A percentile compares a stretch with the other conserved stretches of the same genome.
Conservation (phyloP, 2,329 filamentous ascomycete genomes). For the Magnaporthiopsis incrustans region DNA sequence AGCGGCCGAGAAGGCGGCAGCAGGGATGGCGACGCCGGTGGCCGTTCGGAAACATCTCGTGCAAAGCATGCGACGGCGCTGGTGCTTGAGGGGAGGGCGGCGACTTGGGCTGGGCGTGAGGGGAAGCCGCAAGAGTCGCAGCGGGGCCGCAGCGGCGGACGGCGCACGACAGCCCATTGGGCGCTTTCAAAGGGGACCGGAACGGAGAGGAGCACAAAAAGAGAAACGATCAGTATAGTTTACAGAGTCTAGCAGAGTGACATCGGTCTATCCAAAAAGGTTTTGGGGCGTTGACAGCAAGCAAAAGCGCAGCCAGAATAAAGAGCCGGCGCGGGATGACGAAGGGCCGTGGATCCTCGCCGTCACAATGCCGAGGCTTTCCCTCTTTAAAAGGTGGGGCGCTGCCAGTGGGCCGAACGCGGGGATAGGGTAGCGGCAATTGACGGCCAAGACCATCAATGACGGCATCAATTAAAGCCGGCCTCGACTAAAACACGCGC, state of each 20-base stretch:
- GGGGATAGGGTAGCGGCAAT: no score
- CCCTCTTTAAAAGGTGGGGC: background rate
- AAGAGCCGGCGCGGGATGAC: background rate
- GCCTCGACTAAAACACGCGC: background rate
- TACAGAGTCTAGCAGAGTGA: background rate
- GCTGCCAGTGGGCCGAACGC: background rate
- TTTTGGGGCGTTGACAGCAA: background rate
- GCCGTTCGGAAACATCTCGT: slow-evolving; percentile 11
- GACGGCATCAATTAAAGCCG: background rate
- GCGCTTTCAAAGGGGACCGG: background rate
- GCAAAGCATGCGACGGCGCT: slow-evolving; percentile 8
- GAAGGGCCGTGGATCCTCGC: background rate
- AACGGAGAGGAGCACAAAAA: background rate
- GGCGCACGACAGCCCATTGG: background rate
- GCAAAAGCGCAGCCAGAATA: background rate
- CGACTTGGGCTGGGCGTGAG: background rate
- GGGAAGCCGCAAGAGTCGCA: slow-evolving; percentile 2
- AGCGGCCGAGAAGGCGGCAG: background rate
- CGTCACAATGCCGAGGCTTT: background rate
- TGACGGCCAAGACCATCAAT: background rate
- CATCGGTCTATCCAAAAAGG: background rate
- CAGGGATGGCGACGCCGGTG: background rate
- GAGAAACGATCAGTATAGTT: background rate
- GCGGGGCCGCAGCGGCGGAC: no score
- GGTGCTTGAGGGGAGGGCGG: slow-evolving; percentile 1